Evolutionary conservation across 2,329 filamentous ascomycete genomes (phyloP).

Genomic region (Penicillium sp.): DNA sequence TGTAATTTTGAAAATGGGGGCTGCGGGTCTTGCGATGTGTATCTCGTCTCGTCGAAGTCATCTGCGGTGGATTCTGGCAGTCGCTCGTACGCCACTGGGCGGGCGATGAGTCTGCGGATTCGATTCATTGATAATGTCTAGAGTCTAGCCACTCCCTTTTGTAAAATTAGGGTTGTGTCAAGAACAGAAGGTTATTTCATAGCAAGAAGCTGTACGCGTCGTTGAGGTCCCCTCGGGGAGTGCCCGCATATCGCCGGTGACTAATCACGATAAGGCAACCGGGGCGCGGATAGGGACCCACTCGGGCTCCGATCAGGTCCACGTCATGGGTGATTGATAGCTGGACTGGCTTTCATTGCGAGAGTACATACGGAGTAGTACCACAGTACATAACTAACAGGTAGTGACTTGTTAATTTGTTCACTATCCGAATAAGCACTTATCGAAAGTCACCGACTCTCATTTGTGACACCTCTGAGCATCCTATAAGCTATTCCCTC

Average conservation of each 20-base stretch:
- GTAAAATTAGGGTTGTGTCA: neutral
- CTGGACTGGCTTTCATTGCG: too few species aligned
- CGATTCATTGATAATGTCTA: slow-evolving; percentile 35
- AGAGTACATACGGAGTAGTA: too few species aligned
- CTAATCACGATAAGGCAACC: slow-evolving; percentile 1
- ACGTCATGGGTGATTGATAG: neutral
- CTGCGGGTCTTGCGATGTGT: slow-evolving; percentile 9
- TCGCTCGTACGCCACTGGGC: slow-evolving; percentile 32
- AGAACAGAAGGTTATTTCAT: neutral
- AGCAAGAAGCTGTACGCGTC: neutral
- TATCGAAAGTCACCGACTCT: too few species aligned
- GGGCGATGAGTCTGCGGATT: slow-evolving; percentile 33
- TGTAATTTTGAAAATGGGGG: slow-evolving; percentile 73
- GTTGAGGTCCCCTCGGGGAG: neutral
- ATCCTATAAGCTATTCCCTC: neutral
- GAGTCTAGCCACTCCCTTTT: too few species aligned
- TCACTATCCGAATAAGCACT: too few species aligned
- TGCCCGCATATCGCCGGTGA: slow-evolving; percentile 2
- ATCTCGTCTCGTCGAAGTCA: slow-evolving; percentile 31
- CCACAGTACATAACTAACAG: too few species aligned
- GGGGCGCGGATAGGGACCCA: neutral
- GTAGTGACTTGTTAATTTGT: too few species aligned
- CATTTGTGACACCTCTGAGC: too few species aligned
- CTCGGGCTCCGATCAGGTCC: neutral
- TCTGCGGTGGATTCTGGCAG: slow-evolving; percentile 28